These are phyloP conservation scores for Chalciporus piperatus DNA, from an alignment of 768 basidiomycete genomes.

Conservation along the genomic window DNA sequence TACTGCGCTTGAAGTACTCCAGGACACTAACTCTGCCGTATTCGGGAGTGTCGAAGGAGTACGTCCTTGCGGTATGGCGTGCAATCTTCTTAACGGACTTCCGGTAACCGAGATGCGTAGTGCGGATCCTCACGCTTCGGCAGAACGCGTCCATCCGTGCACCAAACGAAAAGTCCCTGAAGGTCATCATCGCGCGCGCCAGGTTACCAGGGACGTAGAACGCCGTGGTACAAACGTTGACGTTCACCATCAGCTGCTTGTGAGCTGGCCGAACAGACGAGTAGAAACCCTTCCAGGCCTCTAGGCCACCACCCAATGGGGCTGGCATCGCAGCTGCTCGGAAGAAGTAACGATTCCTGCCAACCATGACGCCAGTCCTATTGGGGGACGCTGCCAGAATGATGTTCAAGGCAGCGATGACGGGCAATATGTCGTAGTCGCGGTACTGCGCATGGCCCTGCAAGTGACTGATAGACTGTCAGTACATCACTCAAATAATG, in stretches of 20 bases:
- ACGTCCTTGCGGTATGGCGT: conserved; percentile 36
- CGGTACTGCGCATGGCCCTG: conserved; percentile 41
- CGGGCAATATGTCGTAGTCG: conserved; percentile 44
- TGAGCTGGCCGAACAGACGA: conserved; percentile 39
- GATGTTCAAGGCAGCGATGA: conserved; percentile 50
- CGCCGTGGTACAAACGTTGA: conserved; percentile 50
- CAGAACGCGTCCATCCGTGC: conserved; percentile 62
- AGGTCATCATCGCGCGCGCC: conserved; percentile 40
- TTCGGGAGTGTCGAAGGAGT: conserved; percentile 41
- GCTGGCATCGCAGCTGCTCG: conserved; percentile 28
- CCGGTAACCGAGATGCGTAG: conserved; percentile 69
- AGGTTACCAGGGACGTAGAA: conserved; percentile 45
- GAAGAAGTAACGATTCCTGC: conserved; percentile 55
- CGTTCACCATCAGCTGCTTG: conserved; percentile 53
- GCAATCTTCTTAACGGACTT: conserved; percentile 65
- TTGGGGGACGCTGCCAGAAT: conserved; percentile 44
- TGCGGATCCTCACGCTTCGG: conserved; percentile 61
- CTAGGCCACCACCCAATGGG: conserved; percentile 50
- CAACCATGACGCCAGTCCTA: conserved; percentile 50
- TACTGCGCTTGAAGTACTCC: conserved; percentile 47
- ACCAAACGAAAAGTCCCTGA: conserved; percentile 50
- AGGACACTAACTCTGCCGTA: conserved; percentile 43
- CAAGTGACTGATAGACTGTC: conserved; percentile 38
- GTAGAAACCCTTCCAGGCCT: conserved; percentile 55
- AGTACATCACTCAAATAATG: not conserved